Conservation (phyloP, 257 asterid genomes). For the Buddleja alternifolia region DNA sequence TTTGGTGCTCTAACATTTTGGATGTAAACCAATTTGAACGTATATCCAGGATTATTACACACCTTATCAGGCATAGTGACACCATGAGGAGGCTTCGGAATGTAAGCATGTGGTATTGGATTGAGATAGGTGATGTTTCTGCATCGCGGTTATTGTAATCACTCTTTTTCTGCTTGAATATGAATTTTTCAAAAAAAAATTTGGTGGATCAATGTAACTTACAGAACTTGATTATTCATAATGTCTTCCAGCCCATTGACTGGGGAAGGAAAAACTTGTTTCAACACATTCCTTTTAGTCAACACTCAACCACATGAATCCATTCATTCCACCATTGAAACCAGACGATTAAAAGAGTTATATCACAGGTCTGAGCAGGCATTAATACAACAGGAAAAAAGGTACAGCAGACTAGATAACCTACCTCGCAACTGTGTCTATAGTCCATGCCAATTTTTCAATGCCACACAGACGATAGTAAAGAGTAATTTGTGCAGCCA, state of each 20-base stretch:
- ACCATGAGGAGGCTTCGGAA: slow-evolving; percentile 75
- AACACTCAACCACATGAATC: slow-evolving; percentile 80
- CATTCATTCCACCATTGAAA: slow-evolving; percentile 92
- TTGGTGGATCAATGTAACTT: slow-evolving; percentile 38
- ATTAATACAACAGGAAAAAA: slow-evolving; percentile 24
- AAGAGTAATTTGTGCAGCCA: slow-evolving; percentile 61
- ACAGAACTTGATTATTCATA: slow-evolving; percentile 64
- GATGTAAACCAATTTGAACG: too few relatives aligned
- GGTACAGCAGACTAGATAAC: slow-evolving; percentile 32
- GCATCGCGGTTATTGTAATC: slow-evolving; percentile 38
- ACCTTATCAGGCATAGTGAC: slow-evolving; percentile 75
- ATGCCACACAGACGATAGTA: slow-evolving; percentile 54
- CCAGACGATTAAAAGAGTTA: slow-evolving; percentile 28
- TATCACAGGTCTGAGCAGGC: too few relatives aligned
- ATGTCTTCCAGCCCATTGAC: slow-evolving; percentile 61
- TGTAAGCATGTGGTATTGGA: slow-evolving; percentile 76
- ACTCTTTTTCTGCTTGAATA: too few relatives aligned
- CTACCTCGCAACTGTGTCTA: slow-evolving; percentile 70
- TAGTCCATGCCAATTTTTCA: slow-evolving; percentile 49
- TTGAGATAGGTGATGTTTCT: slow-evolving; percentile 89
- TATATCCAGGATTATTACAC: too few relatives aligned
- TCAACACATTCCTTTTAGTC: slow-evolving; percentile 66
- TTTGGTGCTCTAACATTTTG: too few relatives aligned
- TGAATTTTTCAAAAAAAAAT: not conserved
- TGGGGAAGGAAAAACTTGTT: slow-evolving; percentile 58